Conservation (phyloP, 2,329 filamentous ascomycete species). For the Gaeumannomyces sp. region DNA sequence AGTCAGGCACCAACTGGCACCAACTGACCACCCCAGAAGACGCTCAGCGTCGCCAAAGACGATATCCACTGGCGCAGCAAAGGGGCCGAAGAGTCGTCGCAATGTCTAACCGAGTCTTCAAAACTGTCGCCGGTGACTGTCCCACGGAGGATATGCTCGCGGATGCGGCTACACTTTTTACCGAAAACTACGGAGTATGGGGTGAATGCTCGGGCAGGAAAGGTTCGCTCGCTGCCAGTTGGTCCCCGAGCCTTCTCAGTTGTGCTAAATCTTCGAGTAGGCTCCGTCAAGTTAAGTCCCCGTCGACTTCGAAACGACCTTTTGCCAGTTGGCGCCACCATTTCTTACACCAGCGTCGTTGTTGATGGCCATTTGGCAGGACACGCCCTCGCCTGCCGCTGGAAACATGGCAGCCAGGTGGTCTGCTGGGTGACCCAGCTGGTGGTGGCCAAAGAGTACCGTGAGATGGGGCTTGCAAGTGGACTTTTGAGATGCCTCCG, state of each 20-base stretch:
- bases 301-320: slow-evolving; percentile 29
- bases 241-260: background rate
- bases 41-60: too few species aligned
- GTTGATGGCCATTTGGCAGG: slow-evolving; percentile 24
- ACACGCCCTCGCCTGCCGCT: slow-evolving; percentile 30
- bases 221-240: background rate
- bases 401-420: slow-evolving; percentile 22
- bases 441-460: slow-evolving; percentile 29
- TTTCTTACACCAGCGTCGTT: slow-evolving; percentile 18
- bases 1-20: too few species aligned
- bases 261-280: background rate
- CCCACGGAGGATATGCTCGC: slow-evolving; percentile 30
- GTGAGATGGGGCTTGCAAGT: slow-evolving; percentile 29
- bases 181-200: slow-evolving; percentile 15
- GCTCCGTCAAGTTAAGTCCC: background rate
- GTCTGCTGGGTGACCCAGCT: slow-evolving; percentile 37
- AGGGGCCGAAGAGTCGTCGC: too few species aligned
- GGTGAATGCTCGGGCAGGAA: background rate
- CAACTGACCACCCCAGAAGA: too few species aligned
- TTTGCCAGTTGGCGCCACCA: slow-evolving; percentile 19
- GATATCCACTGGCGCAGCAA: too few species aligned
- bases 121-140: background rate
- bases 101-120: background rate
- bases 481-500: slow-evolving; percentile 26
- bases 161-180: slow-evolving; percentile 31